Base-by-base conservation (phyloP, 2,329 filamentous ascomycete genomes). In the Fusarium napiforme region DNA sequence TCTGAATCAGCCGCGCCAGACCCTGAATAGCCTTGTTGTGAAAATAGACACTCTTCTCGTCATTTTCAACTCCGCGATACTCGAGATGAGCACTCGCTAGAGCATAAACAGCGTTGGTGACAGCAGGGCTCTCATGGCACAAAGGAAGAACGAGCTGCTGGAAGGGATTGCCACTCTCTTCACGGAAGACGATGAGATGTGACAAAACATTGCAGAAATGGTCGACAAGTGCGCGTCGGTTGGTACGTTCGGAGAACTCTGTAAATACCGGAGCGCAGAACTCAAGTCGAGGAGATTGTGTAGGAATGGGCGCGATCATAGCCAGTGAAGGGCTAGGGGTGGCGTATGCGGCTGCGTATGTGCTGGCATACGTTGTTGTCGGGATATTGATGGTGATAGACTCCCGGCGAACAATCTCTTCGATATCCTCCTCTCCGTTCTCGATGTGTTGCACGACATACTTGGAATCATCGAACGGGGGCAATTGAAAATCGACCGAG, bases 61-160 rank as follows among this genome's bases (percentile, higher is more conserved):
- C 79, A 28, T 85, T 87, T 32, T 85, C 81, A 10, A 89, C 82
- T 4, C 87, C 88, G 32, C 88, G 83, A 55, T 89, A 94, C 73
- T 96, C 93, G 65, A 97, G 84, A 79, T 97, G 96, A 66, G 95
- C 96, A 64, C 93, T 93, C 1, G 94, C 90, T 12, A 98, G 84
- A 1, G 95, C 94, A 66, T 93, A 95, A 67, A 98, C 92, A 15
- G 95, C 94, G 78, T 96, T 94, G 80, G 93, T 93, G 8, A 97
- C 87, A 2, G 89, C 86, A 1, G 84, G 83, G 75, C 88, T 89
- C 47, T 79, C 83, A 55, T 86, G 84, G 6, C 88, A 89, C 43
- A 92, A 82, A 5, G 90, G 90, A n/a, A 91, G 81, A 14, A 91
- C 87, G 19, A 91, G 82, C 74, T 90, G 88, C 72, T 90, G 88